A percentile compares a stretch with the other conserved stretches of the same genome.
phyloP scores from a whole-genome alignment of 768 basidiomycete species.

The Exsudoporus frostii region DNA sequence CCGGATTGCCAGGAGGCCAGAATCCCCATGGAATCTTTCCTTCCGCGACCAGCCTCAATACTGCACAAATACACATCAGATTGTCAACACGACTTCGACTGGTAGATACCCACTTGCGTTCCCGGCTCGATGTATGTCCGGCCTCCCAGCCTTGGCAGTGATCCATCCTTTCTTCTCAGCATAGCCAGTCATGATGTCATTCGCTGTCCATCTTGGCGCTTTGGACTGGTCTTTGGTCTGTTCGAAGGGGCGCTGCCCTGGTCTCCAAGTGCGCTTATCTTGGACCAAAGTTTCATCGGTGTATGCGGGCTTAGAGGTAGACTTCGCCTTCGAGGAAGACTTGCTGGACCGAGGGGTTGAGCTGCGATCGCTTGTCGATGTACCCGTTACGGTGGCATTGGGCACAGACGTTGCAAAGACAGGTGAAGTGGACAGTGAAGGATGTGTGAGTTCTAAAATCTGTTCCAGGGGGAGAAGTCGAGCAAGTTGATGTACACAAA shows the following conservation, averaged over 20 bases:
- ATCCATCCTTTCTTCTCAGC: constrained; percentile 78
- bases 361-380: not conserved
- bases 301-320: not conserved
- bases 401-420: not conserved
- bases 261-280: constrained; percentile 81
- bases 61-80: constrained; percentile 35
- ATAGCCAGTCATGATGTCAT: constrained; percentile 77
- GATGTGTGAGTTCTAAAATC: constrained; percentile 58
- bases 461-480: constrained; percentile 74
- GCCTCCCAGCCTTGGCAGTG: constrained; percentile 87
- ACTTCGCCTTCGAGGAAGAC: not conserved
- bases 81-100: not conserved
- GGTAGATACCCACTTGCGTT: constrained; percentile 69
- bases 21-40: constrained; percentile 81
- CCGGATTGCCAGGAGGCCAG: constrained; percentile 58
- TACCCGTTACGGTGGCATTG: not conserved
- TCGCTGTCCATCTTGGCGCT: constrained; percentile 68
- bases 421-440: constrained; percentile 30
- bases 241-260: constrained; percentile 34
- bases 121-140: constrained; percentile 86
- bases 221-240: constrained; percentile 9
- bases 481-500: constrained; percentile 72
- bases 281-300: constrained; percentile 24
- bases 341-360: not conserved
- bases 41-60: constrained; percentile 81